phyloP scores from a whole-genome alignment of 129 eudicot genomes.

The Centrapalus pauciflorus region DNA sequence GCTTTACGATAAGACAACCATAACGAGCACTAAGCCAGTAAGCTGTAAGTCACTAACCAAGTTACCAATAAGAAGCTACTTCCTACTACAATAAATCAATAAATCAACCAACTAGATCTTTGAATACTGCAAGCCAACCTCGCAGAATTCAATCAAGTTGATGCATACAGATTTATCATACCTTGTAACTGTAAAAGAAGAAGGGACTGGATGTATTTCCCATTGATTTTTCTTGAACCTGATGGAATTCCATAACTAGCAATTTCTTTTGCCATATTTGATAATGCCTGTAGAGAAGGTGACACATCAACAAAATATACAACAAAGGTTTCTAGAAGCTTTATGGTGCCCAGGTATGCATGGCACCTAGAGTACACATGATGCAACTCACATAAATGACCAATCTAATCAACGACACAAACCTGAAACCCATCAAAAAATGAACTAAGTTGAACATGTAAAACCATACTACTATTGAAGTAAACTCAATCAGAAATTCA shows the following conservation, averaged over 20 bases:
- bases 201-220: slow-evolving; percentile 81
- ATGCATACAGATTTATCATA: too few species aligned
- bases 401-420: background rate
- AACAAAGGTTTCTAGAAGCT: background rate
- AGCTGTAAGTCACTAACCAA: too few species aligned
- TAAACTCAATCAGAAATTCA: background rate
- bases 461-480: background rate
- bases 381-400: background rate
- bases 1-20: too few species aligned
- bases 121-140: too few species aligned
- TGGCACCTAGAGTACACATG: background rate
- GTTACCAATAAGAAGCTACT: too few species aligned
- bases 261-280: slow-evolving; percentile 74
- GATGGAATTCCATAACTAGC: slow-evolving; percentile 63
- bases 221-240: slow-evolving; percentile 78
- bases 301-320: background rate
- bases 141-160: too few species aligned
- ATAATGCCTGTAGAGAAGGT: slow-evolving; percentile 55
- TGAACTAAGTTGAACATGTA: background rate
- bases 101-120: too few species aligned
- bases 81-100: too few species aligned
- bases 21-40: too few species aligned
- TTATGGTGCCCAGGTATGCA: background rate
- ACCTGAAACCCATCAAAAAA: background rate
- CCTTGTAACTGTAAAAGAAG: slow-evolving; percentile 74